Evolutionary conservation across 108 stramenopile species (phyloP), one percentile per base, ranked within the genome.

Genomic region (Fragilaria radians): DNA sequence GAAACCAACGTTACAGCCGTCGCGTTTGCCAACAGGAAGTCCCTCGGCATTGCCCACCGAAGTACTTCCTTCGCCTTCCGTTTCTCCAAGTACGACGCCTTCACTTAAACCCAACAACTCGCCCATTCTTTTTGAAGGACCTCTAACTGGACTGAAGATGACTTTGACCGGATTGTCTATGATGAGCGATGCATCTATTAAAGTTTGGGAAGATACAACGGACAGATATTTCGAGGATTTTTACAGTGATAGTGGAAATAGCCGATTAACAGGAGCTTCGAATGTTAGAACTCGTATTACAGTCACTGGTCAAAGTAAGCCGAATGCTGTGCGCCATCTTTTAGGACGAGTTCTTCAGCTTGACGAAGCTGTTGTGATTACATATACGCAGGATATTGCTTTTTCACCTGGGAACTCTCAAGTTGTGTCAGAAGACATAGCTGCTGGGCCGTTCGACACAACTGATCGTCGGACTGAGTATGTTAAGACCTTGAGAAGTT

Each of bases 181-280:
- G 26, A 5, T 58, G 42, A 22, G 63, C 28, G 27, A 55, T 47
- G 26, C 53, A 33, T 17, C 46, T 45, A 31, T 46, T 25, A 45
- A 55, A 14, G 36, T 33, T 32, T 72, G 71, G 71, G 36, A 53
- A n/a, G 31, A 33, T 21, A 49, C 42, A 1, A 72, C 71, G 2
- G 49, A 54, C 21, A 19, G 45, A 14, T 72, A 34, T 31, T 62
- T 63, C 52, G 24, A 62, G 53, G 54, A 42, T 4, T 67, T 50
- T 53, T 72, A 54, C 31, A 51, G 46, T 54, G 28, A 51, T 1
- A 36, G 25, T 26, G 29, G 28, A 1, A 26, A 27, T 9, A 5
- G 27, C 5, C 22, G 29, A 14, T 7, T 28, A 14, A 54, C 32
- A 30, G 28, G 32, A 23, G 51, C 36, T 19, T 52, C 25, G 21